Base-by-base conservation (phyloP, 2,329 filamentous ascomycete genomes). In the Stagonosporopsis cucurbitacearum region DNA sequence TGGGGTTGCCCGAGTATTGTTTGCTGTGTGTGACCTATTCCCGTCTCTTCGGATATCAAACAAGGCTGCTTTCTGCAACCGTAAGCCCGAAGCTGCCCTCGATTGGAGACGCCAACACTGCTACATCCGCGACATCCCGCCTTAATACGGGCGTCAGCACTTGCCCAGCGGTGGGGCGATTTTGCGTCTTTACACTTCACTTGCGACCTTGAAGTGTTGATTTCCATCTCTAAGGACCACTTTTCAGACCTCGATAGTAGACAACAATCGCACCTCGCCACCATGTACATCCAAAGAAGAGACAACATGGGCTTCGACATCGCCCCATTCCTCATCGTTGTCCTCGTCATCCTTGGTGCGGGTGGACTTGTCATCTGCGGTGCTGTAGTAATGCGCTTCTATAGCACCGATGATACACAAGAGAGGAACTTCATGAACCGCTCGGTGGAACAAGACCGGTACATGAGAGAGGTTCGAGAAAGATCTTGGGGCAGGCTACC, bases 381-480 rank as follows among this genome's bases (percentile, higher is more conserved):
- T 22, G 69, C 63, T 32, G 71, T 63, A 13, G 35, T 72, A 8
- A 50, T 59, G 17, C 63, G 68, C 8, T 66, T 69, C 40, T 61
- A 55, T 23, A 46, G 58, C 8, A 58, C 52, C 2, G 57, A 57
- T 8, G 47, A 57, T 11, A 54, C 59, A 4, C 47, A 62, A 8
- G 43, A 44, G 17, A 44, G 40, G 1, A 28, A 19, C 6, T 57
- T 39, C 25, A 50, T 43, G 43, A 47, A 56, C 3, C 56, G 68
- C 20, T 55, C 60, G 2, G 58, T 61, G 15, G 67, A 66, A 26
- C 71, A 74, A 45, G 64, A 69, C n/a, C 62, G 63, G n/a, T 74
- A 74, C 15, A 74, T 74, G 71, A 47, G 65, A 13, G 65, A 73
- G 43, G 69, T 73, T 4, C 50, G 71, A 25, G 64, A 66, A 25